Base-by-base conservation (phyloP, 2,329 filamentous ascomycete species). In the Diaporthe ampelina region DNA sequence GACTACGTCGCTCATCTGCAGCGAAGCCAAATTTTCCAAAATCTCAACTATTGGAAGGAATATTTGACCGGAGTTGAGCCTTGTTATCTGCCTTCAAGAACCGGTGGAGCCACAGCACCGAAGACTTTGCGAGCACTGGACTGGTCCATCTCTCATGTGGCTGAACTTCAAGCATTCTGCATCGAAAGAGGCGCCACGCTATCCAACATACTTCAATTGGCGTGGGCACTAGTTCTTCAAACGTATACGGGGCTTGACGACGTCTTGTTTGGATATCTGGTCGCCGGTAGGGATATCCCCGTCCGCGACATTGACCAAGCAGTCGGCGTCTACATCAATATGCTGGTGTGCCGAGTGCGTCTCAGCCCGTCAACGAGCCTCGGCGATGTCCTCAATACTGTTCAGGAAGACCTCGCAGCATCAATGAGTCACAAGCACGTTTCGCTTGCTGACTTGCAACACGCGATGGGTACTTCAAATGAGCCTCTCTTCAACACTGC, bases 321-420 rank as follows among this genome's bases (percentile, higher is more conserved):
- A 61, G 35, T 61, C 15, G 58, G 58, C 7, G 58, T 61, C 58
- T 61, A 26, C 6, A 26, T 61, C 15, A 61, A 26, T 37, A 61
- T 61, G 58, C 58, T 61, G 58, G 58, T 61, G 15, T 61, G 58
- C 58, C 58, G 58, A 26, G 58, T 61, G 37, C 58, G 58, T 61
- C n/a, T 61, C 35, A 43, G n/a, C n/a, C n/a, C 58, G 13, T 26
- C 58, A 19, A 21, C n/a, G 13, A 61, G 58, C 58, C 58, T 61
- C n/a, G 58, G 58, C 37, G 58, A 61, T 43, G n/a, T 61, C 58
- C 58, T 61, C 35, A 5, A 43, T 3, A 43, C 37, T 21, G 35
- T 43, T 6, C 58, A 61, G 35, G 35, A 61, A 43, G 58, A 61
- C 37, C 58, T 61, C 8, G 58, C 35, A 43, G 37, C 37, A 15